Evolutionary conservation across 108 stramenopile species (phyloP).

Genomic region (Cyclotella kingstonii): DNA sequence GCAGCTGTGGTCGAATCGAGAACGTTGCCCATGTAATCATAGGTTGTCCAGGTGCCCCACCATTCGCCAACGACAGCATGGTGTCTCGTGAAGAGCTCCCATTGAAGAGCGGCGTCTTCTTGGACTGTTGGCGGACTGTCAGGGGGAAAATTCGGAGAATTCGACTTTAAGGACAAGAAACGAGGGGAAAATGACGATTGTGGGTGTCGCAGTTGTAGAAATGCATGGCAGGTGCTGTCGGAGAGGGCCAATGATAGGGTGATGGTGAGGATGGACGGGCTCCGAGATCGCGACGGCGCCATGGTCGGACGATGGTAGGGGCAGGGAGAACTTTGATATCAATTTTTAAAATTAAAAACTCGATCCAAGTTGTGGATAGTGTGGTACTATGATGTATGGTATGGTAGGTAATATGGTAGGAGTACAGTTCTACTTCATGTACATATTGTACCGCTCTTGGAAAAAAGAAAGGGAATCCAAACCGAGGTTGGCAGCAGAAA

Average conservation of each 20-base stretch:
- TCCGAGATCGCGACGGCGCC: too few relatives aligned
- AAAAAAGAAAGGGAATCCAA: too few relatives aligned
- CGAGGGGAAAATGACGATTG: background rate
- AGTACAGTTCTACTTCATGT: too few relatives aligned
- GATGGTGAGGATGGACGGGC: too few relatives aligned
- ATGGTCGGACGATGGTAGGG: too few relatives aligned
- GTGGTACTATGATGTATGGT: too few relatives aligned
- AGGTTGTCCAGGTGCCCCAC: conserved; percentile 83
- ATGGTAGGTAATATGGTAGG: too few relatives aligned
- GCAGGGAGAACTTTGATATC: too few relatives aligned
- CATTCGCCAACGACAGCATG: conserved; percentile 73
- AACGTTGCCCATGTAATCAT: conserved; percentile 81
- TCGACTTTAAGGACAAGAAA: background rate
- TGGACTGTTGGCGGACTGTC: conserved; percentile 35
- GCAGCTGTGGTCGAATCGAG: conserved; percentile 69
- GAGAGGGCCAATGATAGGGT: background rate
- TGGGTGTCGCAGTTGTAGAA: background rate
- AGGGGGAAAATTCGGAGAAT: conserved; percentile 16
- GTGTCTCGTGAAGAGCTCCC: conserved; percentile 76
- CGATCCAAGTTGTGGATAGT: too few relatives aligned
- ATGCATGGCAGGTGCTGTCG: conserved; percentile 12
- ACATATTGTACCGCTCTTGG: too few relatives aligned
- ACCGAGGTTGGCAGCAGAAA: too few relatives aligned
- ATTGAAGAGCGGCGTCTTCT: conserved; percentile 71
- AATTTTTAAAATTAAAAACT: too few relatives aligned